Percentiles rank a stretch among this genome's conserved stretches.
phyloP scores from a whole-genome alignment of 106 monocot species.

The Allium fistulosum region DNA sequence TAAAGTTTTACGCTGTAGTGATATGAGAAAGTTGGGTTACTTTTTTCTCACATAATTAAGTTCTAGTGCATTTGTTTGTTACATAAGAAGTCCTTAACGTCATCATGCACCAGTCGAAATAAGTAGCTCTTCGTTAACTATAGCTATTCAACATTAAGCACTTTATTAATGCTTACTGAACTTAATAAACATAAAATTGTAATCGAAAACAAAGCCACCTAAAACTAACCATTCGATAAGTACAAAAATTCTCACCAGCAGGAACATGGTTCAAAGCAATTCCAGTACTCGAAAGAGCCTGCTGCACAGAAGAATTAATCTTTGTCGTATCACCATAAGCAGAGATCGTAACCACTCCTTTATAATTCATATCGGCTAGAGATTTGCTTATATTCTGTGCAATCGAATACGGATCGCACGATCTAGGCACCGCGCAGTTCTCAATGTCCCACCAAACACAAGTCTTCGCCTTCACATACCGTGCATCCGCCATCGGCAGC shows the following conservation, averaged over 20 bases:
- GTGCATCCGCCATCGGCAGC: neutral
- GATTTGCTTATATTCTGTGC: slow-evolving; percentile 54
- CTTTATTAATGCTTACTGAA: too few relatives aligned
- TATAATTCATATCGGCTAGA: slow-evolving; percentile 32
- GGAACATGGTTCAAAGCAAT: slow-evolving; percentile 67
- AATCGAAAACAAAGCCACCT: too few relatives aligned
- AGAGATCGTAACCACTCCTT: slow-evolving; percentile 36
- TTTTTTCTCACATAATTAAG: too few relatives aligned
- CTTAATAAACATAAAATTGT: too few relatives aligned
- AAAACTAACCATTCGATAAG: too few relatives aligned
- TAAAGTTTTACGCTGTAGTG: too few relatives aligned
- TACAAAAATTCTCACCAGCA: slow-evolving; percentile 22
- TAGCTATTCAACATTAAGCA: too few relatives aligned
- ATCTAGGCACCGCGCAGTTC: slow-evolving; percentile 54
- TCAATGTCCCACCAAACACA: slow-evolving; percentile 91
- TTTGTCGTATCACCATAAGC: slow-evolving; percentile 49
- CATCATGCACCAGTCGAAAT: too few relatives aligned
- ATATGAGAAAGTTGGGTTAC: too few relatives aligned
- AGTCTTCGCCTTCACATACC: slow-evolving; percentile 40
- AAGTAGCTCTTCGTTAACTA: too few relatives aligned
- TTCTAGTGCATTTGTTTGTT: too few relatives aligned
- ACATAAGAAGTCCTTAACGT: too few relatives aligned
- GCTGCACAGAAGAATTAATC: slow-evolving; percentile 18
- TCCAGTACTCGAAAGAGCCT: slow-evolving; percentile 67
- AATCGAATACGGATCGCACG: slow-evolving; percentile 42